phyloP scores from a whole-genome alignment of 257 asterid genomes.

The Solanum chiquidenum region DNA sequence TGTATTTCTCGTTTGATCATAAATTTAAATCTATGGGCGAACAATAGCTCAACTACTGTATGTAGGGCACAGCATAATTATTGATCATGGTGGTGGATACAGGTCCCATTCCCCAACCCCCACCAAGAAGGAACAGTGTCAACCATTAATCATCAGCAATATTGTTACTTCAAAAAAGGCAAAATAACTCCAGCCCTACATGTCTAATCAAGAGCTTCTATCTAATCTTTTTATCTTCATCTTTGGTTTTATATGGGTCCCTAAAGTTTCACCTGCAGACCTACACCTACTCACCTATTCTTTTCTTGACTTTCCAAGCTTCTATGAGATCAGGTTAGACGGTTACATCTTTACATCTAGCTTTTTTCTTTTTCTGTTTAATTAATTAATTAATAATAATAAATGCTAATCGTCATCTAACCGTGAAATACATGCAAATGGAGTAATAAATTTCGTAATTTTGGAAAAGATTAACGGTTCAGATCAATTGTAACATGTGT shows the following conservation, averaged over 20 bases:
- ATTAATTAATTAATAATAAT: background rate
- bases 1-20: too few relatives aligned
- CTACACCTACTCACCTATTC: background rate
- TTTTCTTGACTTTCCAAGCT: background rate
- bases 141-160: background rate
- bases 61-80: background rate
- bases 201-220: background rate
- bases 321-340: background rate
- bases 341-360: background rate
- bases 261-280: background rate
- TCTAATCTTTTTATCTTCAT: background rate
- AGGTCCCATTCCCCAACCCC: background rate
- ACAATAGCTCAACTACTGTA: background rate
- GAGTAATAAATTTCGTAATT: background rate
- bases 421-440: background rate
- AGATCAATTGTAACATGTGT: background rate
- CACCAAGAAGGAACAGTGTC: background rate
- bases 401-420: background rate
- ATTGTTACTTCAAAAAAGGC: conserved; percentile 1
- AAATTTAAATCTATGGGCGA: background rate
- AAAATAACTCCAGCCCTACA: background rate
- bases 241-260: background rate
- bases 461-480: background rate
- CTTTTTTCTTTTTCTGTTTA: background rate
- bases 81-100: background rate